A percentile compares a stretch with the other conserved stretches of the same genome.
These are phyloP conservation scores for Sporothrix schenckii DNA, from an alignment of 2,329 filamentous ascomycete species.

Conservation along the genomic window DNA sequence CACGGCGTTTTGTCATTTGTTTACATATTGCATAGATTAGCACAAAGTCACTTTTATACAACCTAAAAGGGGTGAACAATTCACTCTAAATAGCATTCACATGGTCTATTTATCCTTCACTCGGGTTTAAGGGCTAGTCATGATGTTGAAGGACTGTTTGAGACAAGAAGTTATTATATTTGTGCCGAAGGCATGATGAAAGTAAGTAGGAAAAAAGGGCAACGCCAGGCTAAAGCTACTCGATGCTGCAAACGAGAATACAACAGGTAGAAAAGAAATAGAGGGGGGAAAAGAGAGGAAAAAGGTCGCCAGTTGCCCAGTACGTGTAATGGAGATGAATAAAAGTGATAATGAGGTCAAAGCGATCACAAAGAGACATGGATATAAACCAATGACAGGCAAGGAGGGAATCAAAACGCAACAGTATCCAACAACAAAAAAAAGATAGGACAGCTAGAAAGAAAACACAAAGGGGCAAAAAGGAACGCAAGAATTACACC, in stretches of 20 bases:
- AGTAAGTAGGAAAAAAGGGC: neutral
- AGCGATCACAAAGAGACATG: neutral
- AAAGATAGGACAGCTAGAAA: slow-evolving; percentile 45
- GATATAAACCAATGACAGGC: neutral
- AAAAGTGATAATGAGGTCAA: neutral
- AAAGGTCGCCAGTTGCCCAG: neutral
- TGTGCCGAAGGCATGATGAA: neutral
- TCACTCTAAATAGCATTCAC: neutral
- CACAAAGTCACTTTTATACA: slow-evolving; percentile 11
- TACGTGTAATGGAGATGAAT: neutral
- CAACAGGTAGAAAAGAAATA: neutral
- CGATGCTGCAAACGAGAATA: slow-evolving; percentile 13
- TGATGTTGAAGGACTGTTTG: neutral
- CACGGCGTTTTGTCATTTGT: slow-evolving; percentile 4
- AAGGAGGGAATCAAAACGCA: slow-evolving; percentile 22
- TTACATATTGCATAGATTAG: slow-evolving; percentile 19
- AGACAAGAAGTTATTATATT: slow-evolving; percentile 9
- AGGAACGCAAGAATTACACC: slow-evolving; percentile 44
- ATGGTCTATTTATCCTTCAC: neutral
- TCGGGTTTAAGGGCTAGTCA: neutral
- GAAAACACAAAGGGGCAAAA: slow-evolving; percentile 54
- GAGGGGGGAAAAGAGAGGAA: neutral
- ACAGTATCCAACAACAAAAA: neutral
- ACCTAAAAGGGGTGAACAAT: neutral
- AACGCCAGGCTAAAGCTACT: slow-evolving; percentile 11